phyloP scores from a whole-genome alignment of 345 rosid species.

The Lepidium africanum region DNA sequence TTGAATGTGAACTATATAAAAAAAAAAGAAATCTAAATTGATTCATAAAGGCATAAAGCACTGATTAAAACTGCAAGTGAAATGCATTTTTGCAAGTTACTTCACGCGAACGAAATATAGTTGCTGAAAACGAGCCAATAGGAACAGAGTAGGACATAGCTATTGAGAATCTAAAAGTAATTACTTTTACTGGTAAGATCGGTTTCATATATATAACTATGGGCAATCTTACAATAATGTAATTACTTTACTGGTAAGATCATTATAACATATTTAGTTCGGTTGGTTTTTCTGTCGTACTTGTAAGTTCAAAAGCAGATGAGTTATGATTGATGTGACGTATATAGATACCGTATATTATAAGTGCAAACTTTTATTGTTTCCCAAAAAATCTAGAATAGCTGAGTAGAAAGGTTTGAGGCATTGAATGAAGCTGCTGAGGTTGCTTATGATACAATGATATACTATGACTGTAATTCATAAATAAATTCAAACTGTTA shows the following conservation, averaged over 20 bases:
- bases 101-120: constrained; percentile 1
- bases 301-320: neutral
- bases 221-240: too few relatives aligned
- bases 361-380: neutral
- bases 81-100: neutral
- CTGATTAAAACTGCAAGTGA: neutral
- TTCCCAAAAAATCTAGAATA: neutral
- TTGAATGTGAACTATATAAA: too few relatives aligned
- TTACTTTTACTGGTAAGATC: neutral
- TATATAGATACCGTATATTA: neutral
- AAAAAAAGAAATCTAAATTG: neutral
- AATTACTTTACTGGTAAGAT: neutral
- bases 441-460: neutral
- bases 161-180: neutral
- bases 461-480: neutral
- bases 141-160: neutral
- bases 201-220: too few relatives aligned
- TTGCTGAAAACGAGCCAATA: neutral
- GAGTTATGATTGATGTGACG: neutral
- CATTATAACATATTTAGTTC: too few relatives aligned
- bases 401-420: neutral
- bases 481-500: neutral
- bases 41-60: neutral
- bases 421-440: neutral
- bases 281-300: too few relatives aligned